Conservation (phyloP, 192 early-diverging fungal genomes). For the Backusella mclennaniae region DNA sequence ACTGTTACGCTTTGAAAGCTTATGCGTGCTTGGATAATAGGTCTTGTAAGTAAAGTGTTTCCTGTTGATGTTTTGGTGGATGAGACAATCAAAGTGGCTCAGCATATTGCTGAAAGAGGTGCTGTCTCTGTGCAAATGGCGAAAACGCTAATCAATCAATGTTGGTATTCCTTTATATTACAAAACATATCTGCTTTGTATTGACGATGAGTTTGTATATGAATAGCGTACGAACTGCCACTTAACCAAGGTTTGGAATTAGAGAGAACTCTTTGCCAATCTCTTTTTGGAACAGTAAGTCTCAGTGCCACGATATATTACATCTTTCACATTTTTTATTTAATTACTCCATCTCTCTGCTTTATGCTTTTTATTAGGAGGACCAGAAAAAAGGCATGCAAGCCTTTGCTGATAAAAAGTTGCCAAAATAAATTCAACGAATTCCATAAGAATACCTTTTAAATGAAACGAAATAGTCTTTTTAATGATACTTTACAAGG, state of each 20-base stretch:
- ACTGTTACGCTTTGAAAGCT: too few species aligned
- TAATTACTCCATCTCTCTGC: neutral
- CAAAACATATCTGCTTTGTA: neutral
- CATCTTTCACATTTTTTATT: slow-evolving; percentile 6
- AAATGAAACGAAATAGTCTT: neutral
- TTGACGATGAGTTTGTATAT: neutral
- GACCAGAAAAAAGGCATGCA: slow-evolving; percentile 97
- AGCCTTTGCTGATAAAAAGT: slow-evolving; percentile 90
- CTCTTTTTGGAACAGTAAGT: slow-evolving; percentile 79
- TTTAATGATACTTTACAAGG: neutral
- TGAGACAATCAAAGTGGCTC: slow-evolving; percentile 86
- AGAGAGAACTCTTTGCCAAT: slow-evolving; percentile 93
- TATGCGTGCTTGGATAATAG: slow-evolving; percentile 2
- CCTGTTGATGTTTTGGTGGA: slow-evolving; percentile 84
- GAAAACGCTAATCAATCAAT: slow-evolving; percentile 91
- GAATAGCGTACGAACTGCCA: slow-evolving; percentile 79
- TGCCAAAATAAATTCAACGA: slow-evolving; percentile 40
- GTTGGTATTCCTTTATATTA: slow-evolving; percentile 28
- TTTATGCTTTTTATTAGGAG: slow-evolving; percentile 34
- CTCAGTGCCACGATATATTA: neutral
- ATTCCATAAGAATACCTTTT: too few species aligned
- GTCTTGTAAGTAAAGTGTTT: slow-evolving; percentile 84
- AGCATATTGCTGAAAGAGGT: slow-evolving; percentile 81
- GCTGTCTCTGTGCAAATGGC: slow-evolving; percentile 86
- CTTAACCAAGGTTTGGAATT: slow-evolving; percentile 79